Evolutionary conservation across 139 green algal species (phyloP).

Genomic region (Chlorella vulgaris): DNA sequence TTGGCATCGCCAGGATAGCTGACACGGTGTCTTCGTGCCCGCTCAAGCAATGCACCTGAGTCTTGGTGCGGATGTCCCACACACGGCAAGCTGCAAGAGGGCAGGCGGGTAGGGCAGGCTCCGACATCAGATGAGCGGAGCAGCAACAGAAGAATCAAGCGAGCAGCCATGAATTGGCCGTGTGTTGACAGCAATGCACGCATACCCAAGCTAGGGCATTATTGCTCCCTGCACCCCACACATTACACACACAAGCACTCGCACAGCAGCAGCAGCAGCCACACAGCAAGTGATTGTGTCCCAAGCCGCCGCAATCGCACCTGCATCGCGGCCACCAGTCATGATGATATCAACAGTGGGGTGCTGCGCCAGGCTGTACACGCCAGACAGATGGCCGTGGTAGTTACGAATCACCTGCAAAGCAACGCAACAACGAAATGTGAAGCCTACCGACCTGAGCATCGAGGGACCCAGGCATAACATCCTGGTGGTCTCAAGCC

Average conservation of each 20-base stretch:
- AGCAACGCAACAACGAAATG: not conserved
- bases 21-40: conserved; percentile 96
- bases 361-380: conserved; percentile 97
- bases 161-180: too few relatives aligned
- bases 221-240: not conserved
- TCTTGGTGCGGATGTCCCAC: conserved; percentile 98
- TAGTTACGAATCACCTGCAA: conserved; percentile 97
- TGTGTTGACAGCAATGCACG: too few relatives aligned
- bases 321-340: conserved; percentile 88
- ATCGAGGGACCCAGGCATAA: not conserved
- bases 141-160: not conserved
- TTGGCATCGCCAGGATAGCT: conserved; percentile 83
- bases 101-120: too few relatives aligned
- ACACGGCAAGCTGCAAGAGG: conserved; percentile 76
- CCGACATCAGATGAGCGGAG: not conserved
- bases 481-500: too few relatives aligned
- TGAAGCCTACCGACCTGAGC: too few relatives aligned
- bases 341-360: conserved; percentile 95
- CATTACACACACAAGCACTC: not conserved
- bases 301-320: not conserved
- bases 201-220: too few relatives aligned
- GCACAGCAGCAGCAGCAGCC: not conserved
- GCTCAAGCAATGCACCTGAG: conserved; percentile 84
- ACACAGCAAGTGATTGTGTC: too few relatives aligned
- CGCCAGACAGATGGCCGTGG: conserved; percentile 97